A percentile compares a stretch with the other conserved stretches of the same genome.
These are phyloP conservation scores for Fusarium algeriense DNA, from an alignment of 2,329 filamentous ascomycete genomes.

Conservation along the genomic window DNA sequence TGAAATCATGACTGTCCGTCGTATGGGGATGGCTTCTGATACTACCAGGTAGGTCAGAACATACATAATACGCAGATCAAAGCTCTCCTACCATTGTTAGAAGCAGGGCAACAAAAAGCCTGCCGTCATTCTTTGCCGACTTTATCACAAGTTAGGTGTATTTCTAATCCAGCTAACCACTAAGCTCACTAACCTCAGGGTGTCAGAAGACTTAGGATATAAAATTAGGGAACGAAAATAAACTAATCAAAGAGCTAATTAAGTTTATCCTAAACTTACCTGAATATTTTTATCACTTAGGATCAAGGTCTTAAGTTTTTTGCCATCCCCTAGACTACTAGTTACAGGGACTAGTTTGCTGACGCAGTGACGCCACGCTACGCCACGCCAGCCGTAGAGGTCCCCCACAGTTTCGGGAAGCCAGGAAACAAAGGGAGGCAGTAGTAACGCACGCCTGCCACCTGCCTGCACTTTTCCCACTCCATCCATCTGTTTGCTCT, in stretches of 20 bases:
- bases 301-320: too few relatives aligned
- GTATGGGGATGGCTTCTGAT: neutral
- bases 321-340: neutral
- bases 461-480: conserved; percentile 1
- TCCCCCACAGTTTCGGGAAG: conserved; percentile 21
- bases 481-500: neutral
- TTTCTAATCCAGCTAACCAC: neutral
- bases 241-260: too few relatives aligned
- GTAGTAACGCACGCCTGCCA: conserved; percentile 27
- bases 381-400: conserved; percentile 35
- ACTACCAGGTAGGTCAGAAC: too few relatives aligned
- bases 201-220: too few relatives aligned
- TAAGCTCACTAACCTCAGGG: neutral
- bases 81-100: too few relatives aligned
- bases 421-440: conserved; percentile 13
- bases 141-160: too few relatives aligned
- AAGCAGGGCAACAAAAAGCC: too few relatives aligned
- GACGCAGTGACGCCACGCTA: conserved; percentile 30
- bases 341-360: conserved; percentile 28
- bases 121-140: too few relatives aligned
- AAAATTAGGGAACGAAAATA: too few relatives aligned
- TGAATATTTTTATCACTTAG: too few relatives aligned
- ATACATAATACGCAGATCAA: too few relatives aligned
- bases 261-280: too few relatives aligned
- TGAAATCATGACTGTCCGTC: neutral